Base-by-base conservation (phyloP, 805 yeast species). In the Suhomyces sp. region DNA sequence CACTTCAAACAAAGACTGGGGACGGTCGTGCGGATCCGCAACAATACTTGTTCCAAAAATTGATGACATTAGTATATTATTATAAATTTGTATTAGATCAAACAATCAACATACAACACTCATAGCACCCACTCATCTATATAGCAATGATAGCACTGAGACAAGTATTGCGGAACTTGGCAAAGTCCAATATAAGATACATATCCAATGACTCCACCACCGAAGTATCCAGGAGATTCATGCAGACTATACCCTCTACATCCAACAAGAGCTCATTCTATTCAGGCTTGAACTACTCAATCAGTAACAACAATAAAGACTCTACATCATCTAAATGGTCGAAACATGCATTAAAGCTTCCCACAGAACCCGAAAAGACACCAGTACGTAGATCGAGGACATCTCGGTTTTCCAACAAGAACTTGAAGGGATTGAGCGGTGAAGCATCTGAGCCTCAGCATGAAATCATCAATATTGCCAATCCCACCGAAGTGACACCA, bases 161-260 rank as follows among this genome's bases (percentile, higher is more conserved):
- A 54, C 24, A 51, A n/a, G n/a, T 49, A 33, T 44, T 45, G 45
- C 48, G 29, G 4, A 42, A 26, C 29, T 22, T 56, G 22, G 17
- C 50, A 8, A 38, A 41, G 33, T 24, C 52, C 12, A 45, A 35
- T 9, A 53, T 33, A 23, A 56, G 66, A 42, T 59, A 48, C 45
- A 56, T 58, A 17, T 64, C 69, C 8, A 64, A 63, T 22, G 67
- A 62, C 47, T 29, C 52, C 48, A 47, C 54, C 46, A 59, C 61
- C 48, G 63, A 60, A 27, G 65, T 62, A 8, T 57, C 68, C 35
- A 68, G 62, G 52, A 56, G 76, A 53, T 71, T 63, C 56, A 69
- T 71, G 59, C 75, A 70, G 56, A 71, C 76, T 3, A 68, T 69
- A 33, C 70, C 73, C 5, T 55, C 68, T 6, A 55, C 57, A 5